Conservation (phyloP, 805 yeast species). For the Metschnikowia kunwiensis region DNA sequence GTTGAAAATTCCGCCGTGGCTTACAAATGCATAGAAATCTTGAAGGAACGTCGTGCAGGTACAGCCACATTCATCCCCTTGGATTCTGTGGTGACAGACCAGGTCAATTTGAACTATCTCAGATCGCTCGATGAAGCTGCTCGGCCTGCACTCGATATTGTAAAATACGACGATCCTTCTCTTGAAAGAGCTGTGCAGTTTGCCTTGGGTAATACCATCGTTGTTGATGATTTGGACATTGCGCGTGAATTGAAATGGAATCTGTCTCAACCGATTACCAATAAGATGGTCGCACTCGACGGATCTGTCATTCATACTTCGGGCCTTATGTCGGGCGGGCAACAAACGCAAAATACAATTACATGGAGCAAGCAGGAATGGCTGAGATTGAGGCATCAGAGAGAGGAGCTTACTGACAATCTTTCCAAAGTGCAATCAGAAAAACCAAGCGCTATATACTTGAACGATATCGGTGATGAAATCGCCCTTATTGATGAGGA, state of each 20-base stretch:
- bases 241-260: conserved; percentile 76
- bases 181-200: conserved; percentile 76
- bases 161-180: conserved; percentile 59
- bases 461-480: conserved; percentile 56
- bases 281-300: conserved; percentile 73
- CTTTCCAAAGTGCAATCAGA: conserved; percentile 46
- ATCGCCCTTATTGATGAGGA: conserved; percentile 43
- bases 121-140: conserved; percentile 53
- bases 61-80: conserved; percentile 85
- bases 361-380: conserved; percentile 76
- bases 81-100: conserved; percentile 60
- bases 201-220: conserved; percentile 73
- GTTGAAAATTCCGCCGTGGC: conserved; percentile 74
- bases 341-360: conserved; percentile 38
- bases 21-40: conserved; percentile 68
- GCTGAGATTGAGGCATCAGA: conserved; percentile 47
- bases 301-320: conserved; percentile 83
- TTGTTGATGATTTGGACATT: conserved; percentile 65
- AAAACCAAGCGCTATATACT: conserved; percentile 53
- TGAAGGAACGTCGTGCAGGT: conserved; percentile 85
- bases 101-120: conserved; percentile 50
- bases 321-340: conserved; percentile 93
- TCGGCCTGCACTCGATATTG: conserved; percentile 70
- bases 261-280: conserved; percentile 34
- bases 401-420: conserved; percentile 50